phyloP scores from a whole-genome alignment of 2,329 filamentous ascomycete species.

The Pseudopyrenochaeta lycopersici region DNA sequence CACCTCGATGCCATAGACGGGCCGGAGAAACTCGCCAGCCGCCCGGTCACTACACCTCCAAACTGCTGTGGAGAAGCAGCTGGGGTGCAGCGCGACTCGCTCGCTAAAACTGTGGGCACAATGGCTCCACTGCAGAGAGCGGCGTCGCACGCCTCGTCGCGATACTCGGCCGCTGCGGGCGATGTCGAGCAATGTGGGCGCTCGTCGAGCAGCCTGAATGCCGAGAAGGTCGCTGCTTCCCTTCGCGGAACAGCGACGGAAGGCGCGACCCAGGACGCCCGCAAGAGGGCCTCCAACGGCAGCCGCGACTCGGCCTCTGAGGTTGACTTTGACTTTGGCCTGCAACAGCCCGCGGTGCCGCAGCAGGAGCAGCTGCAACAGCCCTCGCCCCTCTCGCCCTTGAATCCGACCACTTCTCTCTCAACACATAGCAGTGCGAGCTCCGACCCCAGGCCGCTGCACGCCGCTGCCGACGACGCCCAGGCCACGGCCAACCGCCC shows the following conservation, averaged over 20 bases:
- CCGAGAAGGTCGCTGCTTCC: conserved; percentile 30
- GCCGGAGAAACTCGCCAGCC: too few relatives aligned
- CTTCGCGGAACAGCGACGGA: conserved; percentile 16
- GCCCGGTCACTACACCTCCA: not conserved
- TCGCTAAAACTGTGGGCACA: conserved; percentile 10
- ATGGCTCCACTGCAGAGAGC: conserved; percentile 35
- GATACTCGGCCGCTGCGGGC: conserved; percentile 12
- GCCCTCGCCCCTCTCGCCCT: conserved; percentile 12
- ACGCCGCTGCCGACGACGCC: conserved; percentile 4
- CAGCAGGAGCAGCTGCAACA: not conserved
- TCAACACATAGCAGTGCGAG: conserved; percentile 3
- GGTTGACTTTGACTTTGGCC: conserved; percentile 15
- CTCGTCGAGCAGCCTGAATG: conserved; percentile 24
- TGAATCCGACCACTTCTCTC: conserved; percentile 13
- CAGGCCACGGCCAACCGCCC: conserved; percentile 5
- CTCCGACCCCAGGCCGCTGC: not conserved
- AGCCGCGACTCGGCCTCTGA: conserved; percentile 12
- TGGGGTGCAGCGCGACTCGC: conserved; percentile 4
- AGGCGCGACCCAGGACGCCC: conserved; percentile 9
- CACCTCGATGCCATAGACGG: not conserved
- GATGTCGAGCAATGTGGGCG: conserved; percentile 33
- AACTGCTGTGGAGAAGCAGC: conserved; percentile 1
- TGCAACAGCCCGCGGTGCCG: not conserved
- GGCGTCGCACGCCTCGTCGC: conserved; percentile 24
- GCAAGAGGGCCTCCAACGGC: conserved; percentile 1